Base-by-base conservation (phyloP, 148 eudicot species). In the Chenopodium album region DNA sequence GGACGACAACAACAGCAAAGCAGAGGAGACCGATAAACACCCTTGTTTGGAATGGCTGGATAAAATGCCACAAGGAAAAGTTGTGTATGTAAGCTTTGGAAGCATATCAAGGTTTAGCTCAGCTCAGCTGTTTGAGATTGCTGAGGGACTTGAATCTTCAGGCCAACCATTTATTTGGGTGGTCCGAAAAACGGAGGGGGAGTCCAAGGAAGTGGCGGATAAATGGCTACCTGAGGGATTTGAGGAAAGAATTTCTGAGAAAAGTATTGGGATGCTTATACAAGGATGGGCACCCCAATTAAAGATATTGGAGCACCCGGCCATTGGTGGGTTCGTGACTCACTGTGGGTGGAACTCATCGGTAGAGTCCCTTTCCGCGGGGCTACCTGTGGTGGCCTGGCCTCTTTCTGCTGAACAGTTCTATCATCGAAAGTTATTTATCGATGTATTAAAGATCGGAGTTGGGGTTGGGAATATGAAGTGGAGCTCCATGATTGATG, bases 291-390 rank as follows among this genome's bases (percentile, higher is more conserved):
- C 80, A 1, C 75, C 79, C 1, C 83, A 81, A 34, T 6, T n/a
- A 7, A 44, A 46, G n/a, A 81, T 81, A 75, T 34, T 81, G 1
- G 73, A 59, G 26, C 78, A 75, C 52, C 63, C 59, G 11, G 69
- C 13, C 65, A 7, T 32, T 11, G 79, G 79, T 14, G 74, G 19
- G 26, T 75, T 81, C 32, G 37, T 81, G 34, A 75, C 77, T 28
- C 82, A 80, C 47, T 80, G 82, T 80, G 82, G 82, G 9, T 80
- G 82, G 82, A 80, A 73, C 78, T 81, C 83, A 74, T 31, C 52
- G 12, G n/a, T 75, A 11, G 80, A 82, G 19, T 65, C 67, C 44
- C 5, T 76, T 0, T 23, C 41, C 0, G 78, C 71, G 17, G 80
- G 79, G 37, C 23, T 68, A 8, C 76, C 80, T n/a, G 31, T 82